Base-by-base conservation (phyloP, 2,329 filamentous ascomycete genomes). In the Amesomyces nigricolor region DNA sequence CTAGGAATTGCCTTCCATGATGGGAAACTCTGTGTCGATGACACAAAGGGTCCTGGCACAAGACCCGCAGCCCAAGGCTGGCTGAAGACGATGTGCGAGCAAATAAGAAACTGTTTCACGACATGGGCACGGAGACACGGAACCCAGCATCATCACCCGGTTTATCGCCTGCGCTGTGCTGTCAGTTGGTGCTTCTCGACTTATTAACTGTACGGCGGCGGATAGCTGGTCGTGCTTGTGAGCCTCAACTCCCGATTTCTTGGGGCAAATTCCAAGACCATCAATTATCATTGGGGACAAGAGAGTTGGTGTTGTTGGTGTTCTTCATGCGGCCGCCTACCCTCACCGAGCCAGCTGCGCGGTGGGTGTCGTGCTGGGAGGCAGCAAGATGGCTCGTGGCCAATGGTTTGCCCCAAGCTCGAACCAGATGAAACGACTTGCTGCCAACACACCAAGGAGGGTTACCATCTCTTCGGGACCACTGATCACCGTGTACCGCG, bases 361-460 rank as follows among this genome's bases (percentile, higher is more conserved):
- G 14, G 32, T 53, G 47, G 47, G n/a, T 54, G 47, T n/a, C 16
- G 37, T 32, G 37, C 17, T 14, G 26, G 45, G 30, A 22, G 16
- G 39, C 22, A 22, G n/a, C 13, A 43, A 46, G 47, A 53, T 50
- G 52, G 47, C 46, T 51, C 32, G 16, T 39, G 57, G 50, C 63
- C 63, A 64, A 64, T 64, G 16, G 49, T 45, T 45, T 7, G 32
- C n/a, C 54, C 19, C 35, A 14, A 10, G 14, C n/a, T 11, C 14
- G 42, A 32, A 35, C 42, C 43, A 53, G 46, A 61, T 64, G 62
- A 64, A 65, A 65, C 62, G 50, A 40, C 49, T 42, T 48, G 38
- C 50, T 63, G 62, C 63, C 64, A 64, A 39, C 64, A 55, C 63
- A 64, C 54, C 64, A 65, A 62, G 63, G 58, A 62, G 63, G 63